Percentiles rank a stretch among this genome's conserved stretches.
phyloP scores from a whole-genome alignment of 352 stramenopile species.

The Globisporangium spiculum region DNA sequence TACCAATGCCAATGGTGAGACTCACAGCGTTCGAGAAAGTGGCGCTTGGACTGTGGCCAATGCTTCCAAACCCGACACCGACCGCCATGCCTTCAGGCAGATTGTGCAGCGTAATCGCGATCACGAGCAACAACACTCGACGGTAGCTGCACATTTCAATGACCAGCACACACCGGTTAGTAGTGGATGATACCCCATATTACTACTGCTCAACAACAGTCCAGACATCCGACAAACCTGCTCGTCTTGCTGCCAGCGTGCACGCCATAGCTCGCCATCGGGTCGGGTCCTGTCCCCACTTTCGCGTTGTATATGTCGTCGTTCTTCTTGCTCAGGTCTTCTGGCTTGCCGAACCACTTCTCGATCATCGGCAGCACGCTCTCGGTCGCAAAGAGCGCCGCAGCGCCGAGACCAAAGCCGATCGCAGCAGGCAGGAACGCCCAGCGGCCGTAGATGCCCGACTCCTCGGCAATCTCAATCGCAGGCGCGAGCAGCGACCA shows the following conservation, averaged over 20 bases:
- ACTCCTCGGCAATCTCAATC: constrained; percentile 86
- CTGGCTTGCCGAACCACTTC: constrained; percentile 31
- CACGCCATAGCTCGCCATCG: constrained; percentile 32
- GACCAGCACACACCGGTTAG: background rate
- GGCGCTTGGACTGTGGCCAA: constrained; percentile 62
- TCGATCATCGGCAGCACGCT: constrained; percentile 59
- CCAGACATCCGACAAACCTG: background rate
- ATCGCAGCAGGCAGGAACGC: constrained; percentile 82
- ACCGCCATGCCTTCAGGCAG: constrained; percentile 89
- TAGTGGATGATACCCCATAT: background rate
- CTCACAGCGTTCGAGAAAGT: constrained; percentile 84
- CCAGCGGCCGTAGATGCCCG: constrained; percentile 74
- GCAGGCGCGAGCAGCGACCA: constrained; percentile 85
- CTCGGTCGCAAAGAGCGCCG: constrained; percentile 77
- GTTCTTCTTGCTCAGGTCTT: constrained; percentile 56
- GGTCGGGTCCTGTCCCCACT: constrained; percentile 18
- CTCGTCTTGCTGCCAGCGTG: constrained; percentile 13
- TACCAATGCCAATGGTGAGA: constrained; percentile 83
- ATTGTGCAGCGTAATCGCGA: constrained; percentile 91
- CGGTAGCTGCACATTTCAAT: constrained; percentile 43
- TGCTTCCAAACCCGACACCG: constrained; percentile 87
- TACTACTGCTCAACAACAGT: background rate
- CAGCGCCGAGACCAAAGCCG: constrained; percentile 75
- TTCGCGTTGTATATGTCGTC: constrained; percentile 29
- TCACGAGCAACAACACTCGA: constrained; percentile 81